A percentile compares a stretch with the other conserved stretches of the same genome.
These are phyloP conservation scores for Fallopia convolvulus DNA, from an alignment of 148 eudicot species.

Conservation along the genomic window DNA sequence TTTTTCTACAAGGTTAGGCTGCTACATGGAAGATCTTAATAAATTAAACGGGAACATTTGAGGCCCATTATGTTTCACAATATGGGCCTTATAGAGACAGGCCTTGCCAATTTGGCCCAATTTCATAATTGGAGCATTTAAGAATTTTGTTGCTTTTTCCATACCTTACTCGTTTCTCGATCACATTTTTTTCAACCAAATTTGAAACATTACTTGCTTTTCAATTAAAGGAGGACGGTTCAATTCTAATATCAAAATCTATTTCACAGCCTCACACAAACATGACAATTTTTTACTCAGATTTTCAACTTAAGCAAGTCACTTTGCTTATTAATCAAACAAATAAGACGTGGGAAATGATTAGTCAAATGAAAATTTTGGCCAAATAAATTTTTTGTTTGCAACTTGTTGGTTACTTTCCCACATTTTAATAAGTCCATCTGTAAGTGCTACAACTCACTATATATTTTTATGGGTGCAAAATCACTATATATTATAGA, in stretches of 20 bases:
- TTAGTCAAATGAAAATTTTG: slow-evolving; percentile 1
- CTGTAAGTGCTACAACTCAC: background rate
- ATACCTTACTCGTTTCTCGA: no score
- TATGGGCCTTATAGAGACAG: no score
- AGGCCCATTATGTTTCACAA: background rate
- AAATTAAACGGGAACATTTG: background rate
- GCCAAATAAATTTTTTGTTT: background rate
- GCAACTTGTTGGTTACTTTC: background rate
- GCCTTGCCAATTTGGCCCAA: no score
- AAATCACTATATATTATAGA: background rate
- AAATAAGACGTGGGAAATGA: slow-evolving; percentile 15
- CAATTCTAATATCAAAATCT: background rate
- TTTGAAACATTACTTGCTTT: background rate
- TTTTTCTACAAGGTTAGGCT: no score
- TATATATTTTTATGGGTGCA: background rate
- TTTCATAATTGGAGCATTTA: background rate
- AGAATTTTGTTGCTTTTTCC: background rate
- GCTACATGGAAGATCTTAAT: no score
- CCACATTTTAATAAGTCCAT: background rate
- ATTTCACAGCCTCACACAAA: background rate
- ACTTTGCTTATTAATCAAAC: slow-evolving; percentile 16
- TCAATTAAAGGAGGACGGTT: background rate
- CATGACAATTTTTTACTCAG: background rate
- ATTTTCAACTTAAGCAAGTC: slow-evolving; percentile 8
- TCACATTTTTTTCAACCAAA: background rate